These are phyloP conservation scores for Pezicula rhizophila DNA, from an alignment of 2,329 filamentous ascomycete species.

Conservation along the genomic window DNA sequence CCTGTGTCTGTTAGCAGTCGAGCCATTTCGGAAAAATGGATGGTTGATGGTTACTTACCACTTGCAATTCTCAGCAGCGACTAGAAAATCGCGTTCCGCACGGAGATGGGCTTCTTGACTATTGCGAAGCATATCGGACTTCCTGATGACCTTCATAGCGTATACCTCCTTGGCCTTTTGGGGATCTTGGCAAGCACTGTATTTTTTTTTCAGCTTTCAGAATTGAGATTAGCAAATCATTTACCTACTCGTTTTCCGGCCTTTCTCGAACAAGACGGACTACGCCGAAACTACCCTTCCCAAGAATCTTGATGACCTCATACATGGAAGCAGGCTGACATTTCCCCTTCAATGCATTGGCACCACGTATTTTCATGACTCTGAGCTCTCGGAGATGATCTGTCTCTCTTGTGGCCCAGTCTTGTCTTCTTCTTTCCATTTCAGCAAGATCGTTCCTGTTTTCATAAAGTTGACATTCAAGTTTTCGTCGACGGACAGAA, in stretches of 20 bases:
- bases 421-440: constrained; percentile 43
- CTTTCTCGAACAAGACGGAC: constrained; percentile 78
- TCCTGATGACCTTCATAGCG: constrained; percentile 96
- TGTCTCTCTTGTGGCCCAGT: constrained; percentile 63
- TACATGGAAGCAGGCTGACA: constrained; percentile 59
- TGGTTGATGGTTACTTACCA: constrained; percentile 45
- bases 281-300: constrained; percentile 91
- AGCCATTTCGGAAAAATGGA: background rate
- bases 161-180: constrained; percentile 55
- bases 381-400: constrained; percentile 70
- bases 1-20: constrained; percentile 37
- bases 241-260: constrained; percentile 18
- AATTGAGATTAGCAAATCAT: background rate
- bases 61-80: constrained; percentile 77
- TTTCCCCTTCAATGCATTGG: constrained; percentile 28
- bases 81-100: constrained; percentile 87
- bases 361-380: constrained; percentile 57
- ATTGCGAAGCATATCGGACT: constrained; percentile 85
- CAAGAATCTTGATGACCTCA: constrained; percentile 73
- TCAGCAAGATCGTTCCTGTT: constrained; percentile 37
- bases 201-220: background rate
- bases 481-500: constrained; percentile 50
- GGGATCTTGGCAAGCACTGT: background rate
- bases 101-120: constrained; percentile 88
- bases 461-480: constrained; percentile 58